Base-by-base conservation (phyloP, 2,329 filamentous ascomycete genomes). In the Talaromyces sp. region DNA sequence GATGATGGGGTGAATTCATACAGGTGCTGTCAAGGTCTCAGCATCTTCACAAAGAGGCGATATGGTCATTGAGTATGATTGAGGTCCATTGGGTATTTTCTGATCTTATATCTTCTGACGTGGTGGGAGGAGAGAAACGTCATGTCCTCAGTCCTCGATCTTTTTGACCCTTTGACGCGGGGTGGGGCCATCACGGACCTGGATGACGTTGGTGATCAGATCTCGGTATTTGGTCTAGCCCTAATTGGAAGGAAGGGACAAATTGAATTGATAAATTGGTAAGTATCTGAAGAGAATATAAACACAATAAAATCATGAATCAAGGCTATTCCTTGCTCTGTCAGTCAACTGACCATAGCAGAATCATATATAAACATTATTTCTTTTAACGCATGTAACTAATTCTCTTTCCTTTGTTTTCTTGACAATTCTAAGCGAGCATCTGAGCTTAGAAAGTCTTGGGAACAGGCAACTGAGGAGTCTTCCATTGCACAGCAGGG, bases 401-500 rank as follows among this genome's bases (percentile, higher is more conserved):
- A 13, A 1, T 34, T n/a, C n/a, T 10, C 11, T 29, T 5, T 4
- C 25, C 13, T 15, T 36, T 8, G 4, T 13, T 1, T 10, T 51
- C 11, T 3, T 5, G 29, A 31, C 19, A 3, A 15, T 3, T 15
- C 10, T n/a, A 25, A 49, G 11, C 45, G 7, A 49, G 3, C 45
- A 49, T 8, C 3, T 27, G 22, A 10, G 5, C 8, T 47, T 66
- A 66, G 40, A 74, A 74, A 27, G 67, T 62, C 40, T 70, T 68
- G 29, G 73, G 73, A 34, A 67, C 70, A 22, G 69, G 40, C 36
- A 75, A 61, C 17, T 61, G 15, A 15, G 69, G 64, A 8, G 70
- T 25, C 61, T 69, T 65, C 29, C 38, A 40, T 38, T 67, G 62
- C 22, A 29, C 15, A 4, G 5, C 8, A 1, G 67, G 61, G 22